Evolutionary conservation across 2,329 filamentous ascomycete genomes (phyloP).

Genomic region (Neofusicoccum cordaticola): DNA sequence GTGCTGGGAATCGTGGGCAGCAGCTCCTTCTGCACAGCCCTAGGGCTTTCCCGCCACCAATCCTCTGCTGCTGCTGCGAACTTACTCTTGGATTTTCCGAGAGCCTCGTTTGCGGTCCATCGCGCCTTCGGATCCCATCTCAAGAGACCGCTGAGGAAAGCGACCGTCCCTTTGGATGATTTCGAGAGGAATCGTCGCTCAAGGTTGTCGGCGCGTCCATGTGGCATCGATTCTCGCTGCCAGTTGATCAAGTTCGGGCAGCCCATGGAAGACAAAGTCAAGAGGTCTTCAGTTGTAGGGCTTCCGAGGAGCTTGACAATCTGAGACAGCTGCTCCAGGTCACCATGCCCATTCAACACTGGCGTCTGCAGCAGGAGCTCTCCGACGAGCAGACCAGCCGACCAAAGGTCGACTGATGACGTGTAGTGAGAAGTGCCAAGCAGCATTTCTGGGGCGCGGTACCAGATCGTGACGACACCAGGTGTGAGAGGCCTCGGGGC

Average conservation of each 20-base stretch:
- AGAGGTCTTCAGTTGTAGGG: slow-evolving; percentile 22
- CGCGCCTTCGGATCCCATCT: slow-evolving; percentile 24
- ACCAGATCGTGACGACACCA: slow-evolving; percentile 23
- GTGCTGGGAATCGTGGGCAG: slow-evolving; percentile 36
- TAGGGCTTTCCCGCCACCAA: slow-evolving; percentile 27
- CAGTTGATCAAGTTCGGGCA: slow-evolving; percentile 22
- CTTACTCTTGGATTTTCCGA: slow-evolving; percentile 21
- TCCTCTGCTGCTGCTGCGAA: slow-evolving; percentile 19
- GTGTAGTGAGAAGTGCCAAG: slow-evolving; percentile 19
- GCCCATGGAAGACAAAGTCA: slow-evolving; percentile 20
- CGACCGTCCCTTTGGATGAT: slow-evolving; percentile 28
- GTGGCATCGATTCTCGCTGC: slow-evolving; percentile 21
- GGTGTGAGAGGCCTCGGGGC: slow-evolving; percentile 34
- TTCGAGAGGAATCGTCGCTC: slow-evolving; percentile 27
- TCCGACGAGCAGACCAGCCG: slow-evolving; percentile 20
- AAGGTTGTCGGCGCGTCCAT: slow-evolving; percentile 27
- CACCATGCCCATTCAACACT: slow-evolving; percentile 31
- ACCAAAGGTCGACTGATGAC: slow-evolving; percentile 20
- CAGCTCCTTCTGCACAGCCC: slow-evolving; percentile 27
- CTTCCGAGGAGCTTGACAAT: slow-evolving; percentile 33
- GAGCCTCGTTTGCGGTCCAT: slow-evolving; percentile 25
- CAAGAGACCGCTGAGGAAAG: slow-evolving; percentile 22
- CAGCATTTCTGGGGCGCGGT: slow-evolving; percentile 21
- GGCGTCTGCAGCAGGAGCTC: slow-evolving; percentile 18
- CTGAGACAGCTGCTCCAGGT: slow-evolving; percentile 32